phyloP scores from a whole-genome alignment of 129 eudicot species.

The Glebionis coronaria region DNA sequence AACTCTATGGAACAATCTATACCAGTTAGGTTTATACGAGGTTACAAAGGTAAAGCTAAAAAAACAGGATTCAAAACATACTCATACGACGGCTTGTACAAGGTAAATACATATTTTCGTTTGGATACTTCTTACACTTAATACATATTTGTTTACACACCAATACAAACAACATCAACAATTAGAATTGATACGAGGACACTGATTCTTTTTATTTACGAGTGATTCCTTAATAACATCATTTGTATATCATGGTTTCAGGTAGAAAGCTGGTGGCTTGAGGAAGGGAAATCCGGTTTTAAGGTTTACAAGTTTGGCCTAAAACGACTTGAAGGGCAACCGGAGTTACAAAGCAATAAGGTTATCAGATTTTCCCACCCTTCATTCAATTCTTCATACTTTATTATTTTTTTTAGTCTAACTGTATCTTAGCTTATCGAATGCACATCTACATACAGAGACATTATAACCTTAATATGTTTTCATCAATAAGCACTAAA shows the following conservation, averaged over 20 bases:
- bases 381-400: neutral
- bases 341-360: constrained; percentile 32
- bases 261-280: constrained; percentile 31
- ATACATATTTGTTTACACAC: neutral
- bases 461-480: no score
- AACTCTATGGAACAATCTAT: constrained; percentile 43
- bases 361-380: neutral
- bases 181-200: neutral
- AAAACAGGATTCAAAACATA: constrained; percentile 8
- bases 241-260: constrained; percentile 18
- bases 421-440: no score
- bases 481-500: no score
- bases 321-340: constrained; percentile 39
- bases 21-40: constrained; percentile 49
- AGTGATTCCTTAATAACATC: neutral
- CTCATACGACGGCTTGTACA: constrained; percentile 38
- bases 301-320: constrained; percentile 25
- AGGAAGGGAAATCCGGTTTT: constrained; percentile 21
- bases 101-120: constrained; percentile 18
- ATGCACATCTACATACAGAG: no score
- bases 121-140: neutral
- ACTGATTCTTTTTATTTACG: neutral
- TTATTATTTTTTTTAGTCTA: neutral
- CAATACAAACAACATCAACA: neutral
- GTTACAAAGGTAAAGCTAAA: neutral